Evolutionary conservation across 2,329 filamentous ascomycete genomes (phyloP).

Genomic region (Botrytis cinerea): DNA sequence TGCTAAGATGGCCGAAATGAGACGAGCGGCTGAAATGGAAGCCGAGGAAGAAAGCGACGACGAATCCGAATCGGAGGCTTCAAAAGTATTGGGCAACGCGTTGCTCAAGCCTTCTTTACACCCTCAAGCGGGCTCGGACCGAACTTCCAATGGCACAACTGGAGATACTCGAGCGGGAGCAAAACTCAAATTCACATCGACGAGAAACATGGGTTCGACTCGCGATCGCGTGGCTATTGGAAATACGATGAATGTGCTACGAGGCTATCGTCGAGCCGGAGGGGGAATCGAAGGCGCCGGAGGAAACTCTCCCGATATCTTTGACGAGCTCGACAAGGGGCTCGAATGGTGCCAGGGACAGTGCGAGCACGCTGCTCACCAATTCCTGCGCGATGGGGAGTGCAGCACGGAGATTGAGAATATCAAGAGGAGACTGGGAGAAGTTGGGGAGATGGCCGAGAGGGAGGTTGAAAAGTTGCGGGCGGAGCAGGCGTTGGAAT

Average conservation of each 20-base stretch:
- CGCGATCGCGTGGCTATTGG: constrained; percentile 33
- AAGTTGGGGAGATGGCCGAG: constrained; percentile 55
- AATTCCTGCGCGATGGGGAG: constrained; percentile 84
- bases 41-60: constrained; percentile 48
- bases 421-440: constrained; percentile 48
- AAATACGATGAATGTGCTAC: constrained; percentile 32
- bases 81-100: constrained; percentile 7
- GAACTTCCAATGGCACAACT: constrained; percentile 34
- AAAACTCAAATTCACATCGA: constrained; percentile 45
- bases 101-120: constrained; percentile 3
- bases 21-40: constrained; percentile 60
- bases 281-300: constrained; percentile 28
- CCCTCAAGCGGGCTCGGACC: constrained; percentile 16
- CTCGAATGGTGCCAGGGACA: constrained; percentile 78
- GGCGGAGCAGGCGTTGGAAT: constrained; percentile 27
- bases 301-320: constrained; percentile 49
- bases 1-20: constrained; percentile 68
- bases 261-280: constrained; percentile 33
- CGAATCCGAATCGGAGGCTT: constrained; percentile 32
- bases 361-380: constrained; percentile 85
- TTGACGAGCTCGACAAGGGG: constrained; percentile 74
- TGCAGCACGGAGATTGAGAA: constrained; percentile 75
- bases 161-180: constrained; percentile 38
- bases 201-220: constrained; percentile 45
- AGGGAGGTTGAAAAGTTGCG: constrained; percentile 36